Evolutionary conservation across 768 basidiomycete species (phyloP), one percentile per base, ranked within the genome.

Genomic region (Cyclocybe cylindracea): DNA sequence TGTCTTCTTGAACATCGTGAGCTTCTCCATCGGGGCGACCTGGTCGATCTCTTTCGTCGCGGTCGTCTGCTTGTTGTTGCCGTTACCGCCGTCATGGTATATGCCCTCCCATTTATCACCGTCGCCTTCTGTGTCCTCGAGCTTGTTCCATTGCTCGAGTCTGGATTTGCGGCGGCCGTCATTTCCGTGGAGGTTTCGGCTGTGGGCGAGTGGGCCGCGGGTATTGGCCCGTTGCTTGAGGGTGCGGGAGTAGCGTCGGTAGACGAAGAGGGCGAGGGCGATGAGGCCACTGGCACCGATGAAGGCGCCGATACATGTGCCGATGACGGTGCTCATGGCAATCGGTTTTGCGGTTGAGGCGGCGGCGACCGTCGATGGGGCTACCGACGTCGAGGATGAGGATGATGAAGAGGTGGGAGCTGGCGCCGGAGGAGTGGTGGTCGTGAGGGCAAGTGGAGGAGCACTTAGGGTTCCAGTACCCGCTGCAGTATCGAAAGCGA

Each of bases 1-100:
- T 0, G 80, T 74, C 60, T 81, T 84, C 67, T 84, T 82, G 73
- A 88, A 85, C 83, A 86, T 83, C 35, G 77, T 83, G 49, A 85
- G 77, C 59, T 79, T 81, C 63, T 83, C 79, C 77, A 82, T 80
- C 31, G 83, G 75, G 2, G 72, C 75, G 6, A 79, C 70, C 41
- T 69, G 66, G 38, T 70, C 74, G 9, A 69, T 66, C 54, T 80
- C 76, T 55, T 72, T 75, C 50, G 55, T 52, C 39, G 61, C 64
- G 44, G 58, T 60, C 11, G 74, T 71, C 49, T 75, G 24, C 24
- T 24, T 24, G 24, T 24, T 24, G 24, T 24, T 24, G 5, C 5
- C 5, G 24, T 5, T 5, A 24, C 24, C 24, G 5, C 24, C 24
- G 24, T 24, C 24, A 24, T 24, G 69, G 52, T 69, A 67, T 50